Base-by-base conservation (phyloP, 768 basidiomycete genomes). In the Lactifluus volemus region DNA sequence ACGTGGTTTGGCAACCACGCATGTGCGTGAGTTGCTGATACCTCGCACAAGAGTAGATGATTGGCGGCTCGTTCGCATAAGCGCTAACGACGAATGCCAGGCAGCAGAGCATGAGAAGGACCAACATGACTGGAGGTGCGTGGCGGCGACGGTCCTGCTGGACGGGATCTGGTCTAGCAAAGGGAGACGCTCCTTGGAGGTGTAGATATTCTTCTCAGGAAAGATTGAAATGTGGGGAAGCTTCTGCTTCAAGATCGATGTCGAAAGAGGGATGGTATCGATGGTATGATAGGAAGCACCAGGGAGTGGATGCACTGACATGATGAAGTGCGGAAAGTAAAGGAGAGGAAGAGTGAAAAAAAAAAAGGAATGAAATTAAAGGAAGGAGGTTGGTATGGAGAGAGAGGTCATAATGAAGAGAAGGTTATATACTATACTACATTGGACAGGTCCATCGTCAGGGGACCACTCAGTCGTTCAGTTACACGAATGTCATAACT, bases 201-300 rank as follows among this genome's bases (percentile, higher is more conserved):
- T 0, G 12, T 4, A 32, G 3, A 38, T 25, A 25, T 39, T 15
- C 15, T 55, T 45, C 14, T 51, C 21, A 11, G 44, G 41, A 25
- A n/a, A n/a, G 49, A 14, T 30, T 5, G 50, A 30, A 3, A 9
- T 52, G 21, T 9, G 38, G 21, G 1, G 29, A n/a, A 49, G 19
- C 38, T 12, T 34, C 12, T 29, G 60, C 49, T 45, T 61, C 60
- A 50, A 25, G 42, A 47, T 61, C 55, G 49, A n/a, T 29, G 9
- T 56, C 25, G 34, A 19, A 61, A 42, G 29, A 45, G 30, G 38
- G 38, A n/a, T 4, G 14, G 39, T 6, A 36, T 57, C 60, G 38
- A 48, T 1, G 29, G 55, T 53, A 38, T 61, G 60, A n/a, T 57
- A 61, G 4, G 60, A 41, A 9, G 60, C 55, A 34, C 60, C 60